Evolutionary conservation across 257 asterid species (phyloP).

Genomic region (Nicotiana noctiflora): DNA sequence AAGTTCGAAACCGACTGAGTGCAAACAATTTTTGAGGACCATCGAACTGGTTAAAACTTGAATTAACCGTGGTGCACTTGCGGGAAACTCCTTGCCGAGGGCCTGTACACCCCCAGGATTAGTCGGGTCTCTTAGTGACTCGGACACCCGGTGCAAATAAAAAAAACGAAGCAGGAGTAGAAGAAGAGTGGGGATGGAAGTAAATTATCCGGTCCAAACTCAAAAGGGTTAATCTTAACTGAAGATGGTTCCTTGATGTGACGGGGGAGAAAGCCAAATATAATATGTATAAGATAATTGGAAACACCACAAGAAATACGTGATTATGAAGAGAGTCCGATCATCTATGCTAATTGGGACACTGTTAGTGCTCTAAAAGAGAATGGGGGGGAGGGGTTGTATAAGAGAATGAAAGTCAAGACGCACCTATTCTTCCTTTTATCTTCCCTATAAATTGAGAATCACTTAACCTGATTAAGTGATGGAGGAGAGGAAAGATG

Average conservation of each 20-base stretch:
- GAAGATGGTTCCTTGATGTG: not conserved
- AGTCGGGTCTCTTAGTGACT: too few species aligned
- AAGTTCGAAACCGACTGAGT: too few species aligned
- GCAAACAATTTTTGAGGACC: too few species aligned
- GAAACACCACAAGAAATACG: not conserved
- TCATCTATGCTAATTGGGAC: not conserved
- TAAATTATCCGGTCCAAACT: too few species aligned
- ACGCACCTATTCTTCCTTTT: not conserved
- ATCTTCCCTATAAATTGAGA: not conserved
- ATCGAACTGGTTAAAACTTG: too few species aligned
- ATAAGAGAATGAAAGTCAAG: not conserved
- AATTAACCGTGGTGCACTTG: too few species aligned
- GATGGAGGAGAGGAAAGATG: not conserved
- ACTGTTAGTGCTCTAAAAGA: too few species aligned
- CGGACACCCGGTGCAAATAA: too few species aligned
- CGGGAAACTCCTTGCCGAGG: too few species aligned
- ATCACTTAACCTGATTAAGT: not conserved
- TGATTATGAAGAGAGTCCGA: not conserved
- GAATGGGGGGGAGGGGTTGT: too few species aligned
- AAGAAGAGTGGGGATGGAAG: not conserved
- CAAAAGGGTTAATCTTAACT: too few species aligned
- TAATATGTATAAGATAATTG: not conserved
- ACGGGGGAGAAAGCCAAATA: not conserved
- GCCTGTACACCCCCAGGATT: too few species aligned
- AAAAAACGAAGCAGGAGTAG: not conserved